These are phyloP conservation scores for Ettlia oleoabundans DNA, from an alignment of 139 green algal genomes.

Conservation along the genomic window DNA sequence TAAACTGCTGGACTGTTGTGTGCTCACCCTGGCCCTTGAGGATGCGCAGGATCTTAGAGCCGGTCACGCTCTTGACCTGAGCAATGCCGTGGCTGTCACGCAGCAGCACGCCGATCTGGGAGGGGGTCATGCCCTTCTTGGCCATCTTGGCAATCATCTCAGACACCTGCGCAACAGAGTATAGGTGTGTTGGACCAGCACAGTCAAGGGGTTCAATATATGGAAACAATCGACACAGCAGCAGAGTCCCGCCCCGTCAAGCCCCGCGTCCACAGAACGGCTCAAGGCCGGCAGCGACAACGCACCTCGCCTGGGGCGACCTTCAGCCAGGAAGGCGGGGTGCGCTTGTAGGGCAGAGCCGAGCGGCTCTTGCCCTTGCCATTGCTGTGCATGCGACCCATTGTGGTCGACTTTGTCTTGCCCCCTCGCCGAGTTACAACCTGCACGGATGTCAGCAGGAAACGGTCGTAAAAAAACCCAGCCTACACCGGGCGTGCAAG, in stretches of 20 bases:
- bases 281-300: neutral
- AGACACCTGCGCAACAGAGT: constrained; percentile 59
- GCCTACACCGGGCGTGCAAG: neutral
- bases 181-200: neutral
- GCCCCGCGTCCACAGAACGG: too few relatives aligned
- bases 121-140: constrained; percentile 98
- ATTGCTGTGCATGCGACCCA: constrained; percentile 96
- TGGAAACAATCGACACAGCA: too few relatives aligned
- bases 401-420: constrained; percentile 53
- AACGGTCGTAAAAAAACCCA: too few relatives aligned
- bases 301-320: constrained; percentile 72
- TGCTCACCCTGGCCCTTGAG: constrained; percentile 82
- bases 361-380: constrained; percentile 93
- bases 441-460: neutral
- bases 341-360: constrained; percentile 96
- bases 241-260: too few relatives aligned
- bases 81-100: constrained; percentile 95
- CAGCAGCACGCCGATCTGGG: constrained; percentile 97
- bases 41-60: constrained; percentile 97
- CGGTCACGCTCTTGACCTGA: constrained; percentile 89
- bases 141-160: constrained; percentile 97
- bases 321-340: constrained; percentile 91
- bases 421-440: constrained; percentile 14
- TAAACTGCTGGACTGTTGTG: neutral
- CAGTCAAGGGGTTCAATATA: too few relatives aligned